Conservation (phyloP, 2,329 filamentous ascomycete species). For the Penicillium polonicum region DNA sequence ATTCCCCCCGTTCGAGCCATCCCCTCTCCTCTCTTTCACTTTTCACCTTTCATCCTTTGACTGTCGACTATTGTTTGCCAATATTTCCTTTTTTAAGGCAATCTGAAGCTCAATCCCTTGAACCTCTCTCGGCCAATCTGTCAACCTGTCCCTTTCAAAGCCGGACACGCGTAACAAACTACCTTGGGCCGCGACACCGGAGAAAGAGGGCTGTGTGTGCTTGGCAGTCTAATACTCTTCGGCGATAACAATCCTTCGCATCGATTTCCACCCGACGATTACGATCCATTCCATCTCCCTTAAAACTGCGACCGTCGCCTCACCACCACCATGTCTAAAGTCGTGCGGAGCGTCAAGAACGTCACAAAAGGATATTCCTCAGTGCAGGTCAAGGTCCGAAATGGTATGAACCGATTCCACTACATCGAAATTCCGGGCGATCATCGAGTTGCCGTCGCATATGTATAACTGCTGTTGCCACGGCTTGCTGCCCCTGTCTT, state of each 20-base stretch:
- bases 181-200: constrained; percentile 21
- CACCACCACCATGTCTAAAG: constrained; percentile 74
- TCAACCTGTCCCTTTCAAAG: constrained; percentile 8
- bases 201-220: constrained; percentile 24
- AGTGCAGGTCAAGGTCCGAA: constrained; percentile 96
- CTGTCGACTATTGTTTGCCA: neutral
- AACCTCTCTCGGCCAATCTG: constrained; percentile 9
- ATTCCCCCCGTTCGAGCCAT: constrained; percentile 26
- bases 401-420: constrained; percentile 64
- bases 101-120: neutral
- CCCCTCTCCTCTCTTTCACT: constrained; percentile 16
- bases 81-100: neutral
- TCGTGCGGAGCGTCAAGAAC: constrained; percentile 97
- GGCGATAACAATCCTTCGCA: constrained; percentile 10
- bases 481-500: constrained; percentile 5
- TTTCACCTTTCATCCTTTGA: constrained; percentile 12
- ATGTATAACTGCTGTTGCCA: constrained; percentile 2
- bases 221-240: constrained; percentile 19
- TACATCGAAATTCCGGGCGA: neutral
- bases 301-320: constrained; percentile 15
- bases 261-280: constrained; percentile 10
- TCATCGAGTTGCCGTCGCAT: neutral
- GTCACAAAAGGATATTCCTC: constrained; percentile 98
- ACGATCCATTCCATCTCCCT: neutral
- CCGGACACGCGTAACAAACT: constrained; percentile 9